Percentiles rank a stretch among this genome's conserved stretches.
Conservation (phyloP, 805 yeast species). For the Ogataea polymorpha region DNA sequence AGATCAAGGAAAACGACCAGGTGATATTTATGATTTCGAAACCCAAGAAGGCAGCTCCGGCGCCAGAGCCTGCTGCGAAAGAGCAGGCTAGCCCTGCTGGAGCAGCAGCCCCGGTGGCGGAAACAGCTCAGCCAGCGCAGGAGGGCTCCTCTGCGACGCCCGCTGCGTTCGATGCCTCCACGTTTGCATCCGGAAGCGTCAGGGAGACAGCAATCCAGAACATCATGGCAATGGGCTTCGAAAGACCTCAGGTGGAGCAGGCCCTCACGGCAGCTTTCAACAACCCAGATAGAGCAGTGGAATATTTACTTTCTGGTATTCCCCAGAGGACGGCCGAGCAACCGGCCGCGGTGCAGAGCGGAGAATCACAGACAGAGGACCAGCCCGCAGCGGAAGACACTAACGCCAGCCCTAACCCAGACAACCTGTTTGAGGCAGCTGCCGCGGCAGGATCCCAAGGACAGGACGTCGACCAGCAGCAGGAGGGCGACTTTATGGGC, state of each 20-base stretch:
- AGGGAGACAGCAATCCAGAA: constrained; percentile 75
- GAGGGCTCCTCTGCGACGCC: constrained; percentile 21
- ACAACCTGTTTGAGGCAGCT: constrained; percentile 52
- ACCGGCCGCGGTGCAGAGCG: constrained; percentile 13
- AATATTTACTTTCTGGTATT: constrained; percentile 84
- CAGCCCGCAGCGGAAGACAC: constrained; percentile 1
- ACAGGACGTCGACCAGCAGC: constrained; percentile 30
- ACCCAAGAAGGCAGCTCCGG: constrained; percentile 36
- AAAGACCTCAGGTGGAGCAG: constrained; percentile 78
- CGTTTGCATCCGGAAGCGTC: constrained; percentile 73
- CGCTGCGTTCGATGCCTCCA: constrained; percentile 40
- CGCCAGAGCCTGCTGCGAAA: constrained; percentile 23
- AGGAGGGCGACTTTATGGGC: constrained; percentile 40
- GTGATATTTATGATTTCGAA: constrained; percentile 88
- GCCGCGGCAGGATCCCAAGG: constrained; percentile 31
- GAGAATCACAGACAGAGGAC: constrained; percentile 14
- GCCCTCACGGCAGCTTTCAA: constrained; percentile 95
- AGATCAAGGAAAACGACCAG: constrained; percentile 81
- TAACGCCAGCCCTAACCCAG: constrained; percentile 36
- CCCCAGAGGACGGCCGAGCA: constrained; percentile 48
- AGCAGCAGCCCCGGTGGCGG: constrained; percentile 23
- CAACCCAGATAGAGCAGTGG: constrained; percentile 98
- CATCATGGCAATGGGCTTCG: constrained; percentile 96
- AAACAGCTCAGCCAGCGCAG: constrained; percentile 24
- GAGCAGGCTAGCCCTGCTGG: constrained; percentile 21